Percentiles rank a stretch among this genome's conserved stretches.
Evolutionary conservation across 306 rosid species (phyloP).

Genomic region (Rosa rugosa): DNA sequence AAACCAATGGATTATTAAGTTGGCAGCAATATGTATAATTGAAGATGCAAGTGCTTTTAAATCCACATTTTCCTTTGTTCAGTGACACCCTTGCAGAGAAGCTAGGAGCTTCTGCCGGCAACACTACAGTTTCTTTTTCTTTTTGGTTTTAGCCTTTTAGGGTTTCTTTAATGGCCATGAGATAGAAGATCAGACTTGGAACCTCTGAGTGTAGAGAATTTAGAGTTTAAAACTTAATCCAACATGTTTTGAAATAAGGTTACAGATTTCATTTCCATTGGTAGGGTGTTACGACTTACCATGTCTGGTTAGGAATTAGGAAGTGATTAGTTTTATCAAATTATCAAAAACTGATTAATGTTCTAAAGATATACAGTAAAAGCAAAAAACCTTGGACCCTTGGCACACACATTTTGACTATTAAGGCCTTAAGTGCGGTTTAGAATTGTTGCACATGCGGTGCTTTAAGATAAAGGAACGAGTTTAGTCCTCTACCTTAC

Average conservation of each 20-base stretch:
- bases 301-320: neutral
- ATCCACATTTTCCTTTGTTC: neutral
- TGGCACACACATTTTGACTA: constrained; percentile 17
- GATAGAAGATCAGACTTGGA: neutral
- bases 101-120: neutral
- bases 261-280: neutral
- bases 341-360: neutral
- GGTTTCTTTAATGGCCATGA: neutral
- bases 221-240: neutral
- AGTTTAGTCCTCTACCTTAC: constrained; percentile 5
- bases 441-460: constrained; percentile 7
- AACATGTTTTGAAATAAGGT: neutral
- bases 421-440: neutral
- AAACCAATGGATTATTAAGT: neutral
- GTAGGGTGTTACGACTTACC: neutral
- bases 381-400: neutral
- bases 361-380: neutral
- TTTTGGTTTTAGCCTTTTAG: neutral
- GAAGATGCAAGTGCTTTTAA: neutral
- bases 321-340: neutral
- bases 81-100: neutral
- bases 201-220: too few species aligned
- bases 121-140: neutral
- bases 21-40: neutral
- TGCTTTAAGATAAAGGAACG: constrained; percentile 15